Evolutionary conservation across 2,329 filamentous ascomycete genomes (phyloP).

Genomic region (Aspergillus texensis): DNA sequence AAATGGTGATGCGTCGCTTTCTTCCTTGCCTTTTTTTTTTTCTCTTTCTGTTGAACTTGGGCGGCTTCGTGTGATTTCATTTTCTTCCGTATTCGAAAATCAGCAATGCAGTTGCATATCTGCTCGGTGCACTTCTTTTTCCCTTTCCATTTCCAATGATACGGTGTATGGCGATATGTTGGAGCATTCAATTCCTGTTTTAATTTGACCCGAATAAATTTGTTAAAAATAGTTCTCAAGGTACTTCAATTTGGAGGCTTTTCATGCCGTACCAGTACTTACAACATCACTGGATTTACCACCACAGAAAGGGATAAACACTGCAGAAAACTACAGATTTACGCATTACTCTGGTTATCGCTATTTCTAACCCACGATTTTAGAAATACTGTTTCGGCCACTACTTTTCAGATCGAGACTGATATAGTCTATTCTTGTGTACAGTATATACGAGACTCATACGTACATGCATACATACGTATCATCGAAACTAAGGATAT

Average conservation of each 20-base stretch:
- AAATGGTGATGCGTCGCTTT: not conserved
- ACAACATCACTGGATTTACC: not conserved
- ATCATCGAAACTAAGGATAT: no score
- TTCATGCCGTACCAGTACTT: not conserved
- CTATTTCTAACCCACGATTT: not conserved
- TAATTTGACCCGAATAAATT: not conserved
- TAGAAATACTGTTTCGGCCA: not conserved
- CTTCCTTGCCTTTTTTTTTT: not conserved
- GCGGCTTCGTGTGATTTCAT: constrained; percentile 4
- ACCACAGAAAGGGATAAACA: not conserved
- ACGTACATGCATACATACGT: not conserved
- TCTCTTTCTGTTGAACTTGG: not conserved
- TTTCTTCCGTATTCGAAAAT: constrained; percentile 59
- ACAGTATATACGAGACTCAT: not conserved
- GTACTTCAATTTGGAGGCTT: not conserved
- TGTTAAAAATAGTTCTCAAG: not conserved
- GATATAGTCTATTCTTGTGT: not conserved
- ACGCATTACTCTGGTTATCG: not conserved
- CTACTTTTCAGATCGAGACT: not conserved
- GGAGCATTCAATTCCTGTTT: not conserved
- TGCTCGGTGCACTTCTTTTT: constrained; percentile 69
- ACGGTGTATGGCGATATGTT: not conserved
- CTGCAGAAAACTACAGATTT: not conserved
- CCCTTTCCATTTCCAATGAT: not conserved
- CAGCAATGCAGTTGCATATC: constrained; percentile 94